These are phyloP conservation scores for Penicillium cosmopolitanum DNA, from an alignment of 495 filamentous ascomycete species.

Conservation along the genomic window DNA sequence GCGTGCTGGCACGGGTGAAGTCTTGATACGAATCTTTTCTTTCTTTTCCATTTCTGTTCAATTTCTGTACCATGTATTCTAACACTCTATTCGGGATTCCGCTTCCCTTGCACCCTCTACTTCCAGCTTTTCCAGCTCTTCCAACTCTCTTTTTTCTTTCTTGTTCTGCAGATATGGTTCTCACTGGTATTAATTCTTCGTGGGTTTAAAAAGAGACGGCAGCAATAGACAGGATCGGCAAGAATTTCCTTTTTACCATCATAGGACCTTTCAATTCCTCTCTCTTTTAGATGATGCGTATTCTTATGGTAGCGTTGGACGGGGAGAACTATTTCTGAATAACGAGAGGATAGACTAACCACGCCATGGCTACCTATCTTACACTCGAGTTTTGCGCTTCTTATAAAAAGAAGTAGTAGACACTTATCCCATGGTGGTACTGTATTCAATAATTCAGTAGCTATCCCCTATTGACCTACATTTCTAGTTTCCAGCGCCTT, in stretches of 20 bases:
- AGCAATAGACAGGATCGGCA: conserved; percentile 12
- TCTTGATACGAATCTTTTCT: conserved; percentile 28
- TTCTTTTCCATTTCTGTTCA: not conserved
- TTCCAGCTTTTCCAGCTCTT: not conserved
- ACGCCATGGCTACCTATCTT: not conserved
- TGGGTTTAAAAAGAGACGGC: conserved; percentile 1
- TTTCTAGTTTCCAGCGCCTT: conserved; percentile 19
- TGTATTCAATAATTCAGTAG: too few species aligned
- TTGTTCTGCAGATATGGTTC: conserved; percentile 21
- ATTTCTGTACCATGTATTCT: conserved; percentile 31
- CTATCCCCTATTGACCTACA: too few species aligned
- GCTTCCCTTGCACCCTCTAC: conserved; percentile 6
- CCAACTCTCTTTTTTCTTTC: conserved; percentile 1
- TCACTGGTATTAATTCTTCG: conserved; percentile 19
- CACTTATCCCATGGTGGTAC: not conserved
- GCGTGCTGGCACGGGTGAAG: conserved; percentile 63
- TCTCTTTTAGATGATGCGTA: not conserved
- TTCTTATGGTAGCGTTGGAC: not conserved
- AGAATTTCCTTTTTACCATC: not conserved
- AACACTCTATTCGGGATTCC: conserved; percentile 9
- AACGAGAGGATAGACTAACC: not conserved
- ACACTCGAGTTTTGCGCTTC: not conserved
- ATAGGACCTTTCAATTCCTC: not conserved
- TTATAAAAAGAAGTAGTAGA: not conserved
- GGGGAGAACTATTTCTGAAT: not conserved